A percentile compares a stretch with the other conserved stretches of the same genome.
Conservation (phyloP, 2,329 filamentous ascomycete species). For the Fusarium sp. region DNA sequence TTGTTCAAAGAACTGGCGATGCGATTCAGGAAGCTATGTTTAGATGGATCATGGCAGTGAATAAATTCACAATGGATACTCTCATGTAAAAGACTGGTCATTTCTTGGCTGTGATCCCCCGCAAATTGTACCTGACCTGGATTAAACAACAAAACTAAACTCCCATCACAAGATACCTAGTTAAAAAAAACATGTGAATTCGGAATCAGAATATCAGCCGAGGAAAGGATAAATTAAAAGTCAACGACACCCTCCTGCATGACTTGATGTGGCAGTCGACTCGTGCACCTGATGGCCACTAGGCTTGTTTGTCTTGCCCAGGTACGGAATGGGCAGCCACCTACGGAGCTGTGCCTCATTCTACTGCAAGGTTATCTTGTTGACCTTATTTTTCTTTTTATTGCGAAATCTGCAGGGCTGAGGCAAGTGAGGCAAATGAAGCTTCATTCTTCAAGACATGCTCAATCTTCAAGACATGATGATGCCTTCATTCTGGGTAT, state of each 20-base stretch:
- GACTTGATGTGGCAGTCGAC: constrained; percentile 21
- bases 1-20: background rate
- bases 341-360: constrained; percentile 13
- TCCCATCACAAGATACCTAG: background rate
- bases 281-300: constrained; percentile 20
- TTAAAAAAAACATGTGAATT: constrained; percentile 26
- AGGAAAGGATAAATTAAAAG: constrained; percentile 8
- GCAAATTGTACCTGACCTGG: constrained; percentile 9
- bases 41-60: too few species aligned
- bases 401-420: background rate
- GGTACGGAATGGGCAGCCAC: constrained; percentile 28
- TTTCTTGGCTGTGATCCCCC: constrained; percentile 5
- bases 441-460: constrained; percentile 2
- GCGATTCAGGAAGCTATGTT: background rate
- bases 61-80: too few species aligned
- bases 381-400: constrained; percentile 22
- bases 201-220: background rate
- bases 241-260: constrained; percentile 9
- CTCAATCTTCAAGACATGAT: constrained; percentile 3
- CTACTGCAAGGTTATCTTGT: constrained; percentile 26
- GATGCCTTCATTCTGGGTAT: background rate
- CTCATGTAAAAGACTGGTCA: constrained; percentile 13
- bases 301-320: constrained; percentile 7
- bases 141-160: background rate
- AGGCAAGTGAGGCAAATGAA: background rate